Base-by-base conservation (phyloP, 495 filamentous ascomycete species). In the Pyrenula massariospora region DNA sequence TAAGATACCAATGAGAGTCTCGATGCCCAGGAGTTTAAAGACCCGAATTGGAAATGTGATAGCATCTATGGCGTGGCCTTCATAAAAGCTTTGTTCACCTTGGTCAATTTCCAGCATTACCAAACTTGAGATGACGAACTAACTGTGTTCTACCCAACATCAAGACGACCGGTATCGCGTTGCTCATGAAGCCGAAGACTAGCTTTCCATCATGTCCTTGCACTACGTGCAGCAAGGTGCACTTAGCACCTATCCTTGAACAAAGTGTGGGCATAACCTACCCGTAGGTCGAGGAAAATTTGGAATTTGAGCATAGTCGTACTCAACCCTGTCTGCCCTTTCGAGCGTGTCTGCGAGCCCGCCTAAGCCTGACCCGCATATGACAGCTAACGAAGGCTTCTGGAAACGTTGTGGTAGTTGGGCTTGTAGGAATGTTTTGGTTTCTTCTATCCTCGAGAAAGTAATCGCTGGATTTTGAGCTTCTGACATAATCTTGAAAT, bases 81-180 rank as follows among this genome's bases (percentile, higher is more conserved):
- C 87, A 65, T 87, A 91, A 66, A 84, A 90, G 67, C 86, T 90
- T 58, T 59, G 48, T 10, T 53, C 11, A 11, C 54, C 50, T 59
- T 22, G 8, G 48, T 57, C 51, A 56, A 50, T n/a, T 23, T 11
- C 12, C 48, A 24, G 19, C n/a, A 22, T 48, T 57, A 23, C 48
- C 20, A 21, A 22, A 48, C 12, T 25, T 51, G 60, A 22, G 15
- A 25, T 15, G n/a, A 51, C 24, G 20, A 52, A 74, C 85, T 77
- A 50, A 89, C 87, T 90, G 87, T 57, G 78, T 77, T 61, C 87
- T 75, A 42, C 87, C 87, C 64, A 86, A 81, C 77, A 91, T 84
- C 62, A 89, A 73, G 2, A 88, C 83, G 2, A 81, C 78, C 1
- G 85, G 81, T 11, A 76, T 77, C 54, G 73, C 72, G 25, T 70